Evolutionary conservation across 345 rosid species (phyloP), one percentile per base, ranked within the genome.

Genomic region (Citrus maxima): DNA sequence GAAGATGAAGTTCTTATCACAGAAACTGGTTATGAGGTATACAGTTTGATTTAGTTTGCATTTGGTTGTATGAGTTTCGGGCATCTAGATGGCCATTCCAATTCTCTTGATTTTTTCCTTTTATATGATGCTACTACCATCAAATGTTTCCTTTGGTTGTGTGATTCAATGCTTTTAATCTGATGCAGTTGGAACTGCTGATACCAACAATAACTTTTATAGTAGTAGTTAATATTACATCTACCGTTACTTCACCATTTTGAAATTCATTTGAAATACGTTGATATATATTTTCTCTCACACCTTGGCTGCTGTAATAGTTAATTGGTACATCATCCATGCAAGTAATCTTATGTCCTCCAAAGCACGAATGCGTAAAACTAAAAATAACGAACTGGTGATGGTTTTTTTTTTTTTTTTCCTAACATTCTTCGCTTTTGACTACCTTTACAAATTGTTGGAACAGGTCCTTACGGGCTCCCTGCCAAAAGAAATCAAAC

Each of bases 1-100:
- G 99, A 96, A 82, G 99, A 96, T 84, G 99, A 96, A 10, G 97
- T 94, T 83, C 89, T 94, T 67, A 94, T 96, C 76, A 96, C 99
- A 6, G 98, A 93, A 81, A 89, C 92, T 16, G 98, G 98, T 74
- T 75, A 86, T 63, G 99, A 94, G 95, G 97, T 93, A 83, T 73
- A 66, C 61, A 81, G 21, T 32, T 32, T 25, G 67, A 54, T 5
- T 34, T 21, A 28, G 56, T 73, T 73, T 51, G 40, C 12, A 24
- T 24, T 42, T 27, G 19, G 7, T 28, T 21, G 21, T 55, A 25
- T 40, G 37, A 58, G 19, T 5, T 22, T 68, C 32, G 2, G 24
- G 51, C 42, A 35, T 28, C 64, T 61, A 19, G n/a, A 67, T 73
- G 78, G 32, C 30, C 14, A 0, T 79, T 66, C 37, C 51, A 27